Base-by-base conservation (phyloP, 2,329 filamentous ascomycete genomes). In the Rosellinia necatrix region DNA sequence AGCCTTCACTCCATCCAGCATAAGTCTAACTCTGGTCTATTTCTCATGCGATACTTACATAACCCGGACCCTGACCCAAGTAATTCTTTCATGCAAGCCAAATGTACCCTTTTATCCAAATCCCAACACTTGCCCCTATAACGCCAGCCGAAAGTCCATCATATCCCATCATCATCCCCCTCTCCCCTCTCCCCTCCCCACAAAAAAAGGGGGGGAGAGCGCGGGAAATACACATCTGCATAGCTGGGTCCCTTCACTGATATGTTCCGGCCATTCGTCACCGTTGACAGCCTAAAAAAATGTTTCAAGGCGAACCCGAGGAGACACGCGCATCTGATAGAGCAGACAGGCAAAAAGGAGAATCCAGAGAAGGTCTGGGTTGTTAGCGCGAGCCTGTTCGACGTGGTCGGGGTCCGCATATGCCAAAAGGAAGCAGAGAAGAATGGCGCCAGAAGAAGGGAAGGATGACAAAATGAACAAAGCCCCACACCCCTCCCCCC, bases 301-400 rank as follows among this genome's bases (percentile, higher is more conserved):
- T 78, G 76, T 46, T 92, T 82, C 72, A 92, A 92, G 70, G 89
- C 89, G 0, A 77, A 83, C 34, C 80, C 76, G 1, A 79, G 77
- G 47, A 78, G 81, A 2, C 92, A 92, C 66, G 25, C 24, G 43
- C 41, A 42, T 32, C n/a, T 12, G 4, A 5, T 15, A 35, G 7
- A 42, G 21, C 13, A 12, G n/a, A 15, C 2, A 30, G 15, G 27
- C 47, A 32, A 17, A 15, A 37, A 35, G 6, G 7, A 37, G 5
- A 49, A 37, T 15, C 74, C 78, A 60, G 4, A 3, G 17, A 15
- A 38, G 44, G 76, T 91, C 12, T 91, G 88, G 86, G 71, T 92
- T 6, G 79, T 92, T 5, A 88, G 81, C 62, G 82, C 83, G 1
- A 92, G 92, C 67, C 85, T 88, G 2, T 92, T 92, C 68, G 89